Percentiles rank a stretch among this genome's conserved stretches.
These are phyloP conservation scores for Eragrostis nindensis DNA, from an alignment of 176 grass and related monocot genomes.

Conservation along the genomic window DNA sequence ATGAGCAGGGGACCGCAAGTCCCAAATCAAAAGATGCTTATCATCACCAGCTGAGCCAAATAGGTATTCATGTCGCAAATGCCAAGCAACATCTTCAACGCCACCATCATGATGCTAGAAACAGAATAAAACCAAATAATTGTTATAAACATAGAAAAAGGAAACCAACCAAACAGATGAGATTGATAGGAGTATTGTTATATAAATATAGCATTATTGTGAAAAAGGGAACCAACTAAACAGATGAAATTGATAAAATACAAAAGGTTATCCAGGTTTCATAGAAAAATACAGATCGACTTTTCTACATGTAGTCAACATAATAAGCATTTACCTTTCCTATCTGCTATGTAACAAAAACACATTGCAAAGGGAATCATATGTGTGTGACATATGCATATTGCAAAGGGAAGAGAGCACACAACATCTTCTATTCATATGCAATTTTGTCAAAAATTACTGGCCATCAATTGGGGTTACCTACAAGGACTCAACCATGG, in stretches of 20 bases:
- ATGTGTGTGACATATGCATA: too few species aligned
- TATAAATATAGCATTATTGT: not conserved
- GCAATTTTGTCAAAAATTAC: too few species aligned
- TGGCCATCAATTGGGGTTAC: too few species aligned
- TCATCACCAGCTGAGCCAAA: conserved; percentile 98
- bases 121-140: conserved; percentile 38
- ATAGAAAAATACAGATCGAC: not conserved
- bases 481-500: too few species aligned
- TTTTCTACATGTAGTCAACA: conserved; percentile 9
- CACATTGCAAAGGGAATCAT: too few species aligned
- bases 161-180: conserved; percentile 25
- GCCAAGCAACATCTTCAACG: conserved; percentile 99
- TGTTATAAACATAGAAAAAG: conserved; percentile 13
- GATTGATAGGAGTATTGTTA: conserved; percentile 12
- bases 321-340: conserved; percentile 9
- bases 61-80: conserved; percentile 86
- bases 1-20: conserved; percentile 53
- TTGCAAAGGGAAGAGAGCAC: too few species aligned
- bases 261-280: not conserved
- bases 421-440: too few species aligned
- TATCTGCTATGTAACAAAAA: conserved; percentile 22
- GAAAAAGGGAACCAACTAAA: too few species aligned
- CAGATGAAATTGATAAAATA: too few species aligned
- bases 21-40: conserved; percentile 83
- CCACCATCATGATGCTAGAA: conserved; percentile 86